These are phyloP conservation scores for Xanthoparmelia taractica DNA, from an alignment of 495 filamentous ascomycete genomes.

Conservation along the genomic window DNA sequence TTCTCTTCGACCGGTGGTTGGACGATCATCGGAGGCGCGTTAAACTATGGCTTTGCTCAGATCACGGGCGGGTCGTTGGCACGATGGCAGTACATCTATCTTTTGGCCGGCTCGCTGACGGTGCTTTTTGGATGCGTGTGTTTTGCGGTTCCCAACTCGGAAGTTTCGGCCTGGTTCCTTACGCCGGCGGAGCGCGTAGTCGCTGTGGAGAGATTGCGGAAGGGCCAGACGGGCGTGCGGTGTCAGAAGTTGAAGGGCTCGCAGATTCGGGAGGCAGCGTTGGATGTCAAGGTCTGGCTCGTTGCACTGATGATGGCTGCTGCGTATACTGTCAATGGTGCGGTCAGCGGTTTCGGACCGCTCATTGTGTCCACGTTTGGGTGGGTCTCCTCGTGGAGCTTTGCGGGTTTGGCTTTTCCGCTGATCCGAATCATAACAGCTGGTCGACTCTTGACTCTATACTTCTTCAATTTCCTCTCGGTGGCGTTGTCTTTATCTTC, in stretches of 20 bases:
- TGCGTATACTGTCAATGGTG: slow-evolving; percentile 65
- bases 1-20: slow-evolving; percentile 59
- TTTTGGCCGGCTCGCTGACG: slow-evolving; percentile 56
- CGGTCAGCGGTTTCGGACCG: slow-evolving; percentile 68
- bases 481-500: slow-evolving; percentile 53
- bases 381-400: not conserved
- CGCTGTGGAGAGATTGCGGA: slow-evolving; percentile 47
- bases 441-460: slow-evolving; percentile 58
- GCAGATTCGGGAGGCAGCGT: slow-evolving; percentile 43
- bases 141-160: slow-evolving; percentile 48
- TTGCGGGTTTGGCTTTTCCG: not conserved
- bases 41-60: slow-evolving; percentile 66
- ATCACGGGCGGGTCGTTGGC: slow-evolving; percentile 47
- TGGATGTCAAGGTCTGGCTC: slow-evolving; percentile 47
- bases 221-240: slow-evolving; percentile 45
- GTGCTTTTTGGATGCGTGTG: slow-evolving; percentile 58
- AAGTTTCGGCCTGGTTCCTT: slow-evolving; percentile 48
- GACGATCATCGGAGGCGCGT: slow-evolving; percentile 57
- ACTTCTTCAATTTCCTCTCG: slow-evolving; percentile 65
- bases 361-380: slow-evolving; percentile 70
- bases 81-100: slow-evolving; percentile 63
- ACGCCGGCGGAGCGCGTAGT: slow-evolving; percentile 43
- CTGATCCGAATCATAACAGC: slow-evolving; percentile 1
- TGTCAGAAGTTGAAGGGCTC: slow-evolving; percentile 44
- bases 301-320: slow-evolving; percentile 51